Conservation (phyloP, 1,284 basidiomycete species). For the Moesziomyces parantarcticus region DNA sequence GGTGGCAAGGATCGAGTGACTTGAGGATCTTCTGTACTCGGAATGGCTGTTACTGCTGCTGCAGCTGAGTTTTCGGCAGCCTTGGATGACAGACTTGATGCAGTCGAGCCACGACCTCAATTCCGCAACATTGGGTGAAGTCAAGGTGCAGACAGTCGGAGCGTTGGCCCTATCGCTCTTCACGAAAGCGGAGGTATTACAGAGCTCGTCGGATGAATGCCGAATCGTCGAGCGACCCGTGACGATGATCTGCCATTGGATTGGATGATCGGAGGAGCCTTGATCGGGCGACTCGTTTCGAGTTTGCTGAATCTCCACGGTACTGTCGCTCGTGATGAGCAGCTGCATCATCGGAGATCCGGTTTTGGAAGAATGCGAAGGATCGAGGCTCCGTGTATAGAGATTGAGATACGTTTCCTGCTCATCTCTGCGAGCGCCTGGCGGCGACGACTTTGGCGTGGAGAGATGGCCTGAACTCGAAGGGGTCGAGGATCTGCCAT, state of each 20-base stretch:
- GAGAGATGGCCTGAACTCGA: conserved; percentile 15
- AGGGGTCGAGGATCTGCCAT: conserved; percentile 9
- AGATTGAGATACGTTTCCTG: conserved; percentile 9
- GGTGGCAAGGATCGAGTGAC: conserved; percentile 8
- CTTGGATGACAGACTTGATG: conserved; percentile 9
- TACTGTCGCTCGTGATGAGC: conserved; percentile 16
- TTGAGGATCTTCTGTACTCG: conserved; percentile 3
- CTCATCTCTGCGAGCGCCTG: conserved; percentile 2
- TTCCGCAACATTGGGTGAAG: conserved; percentile 21
- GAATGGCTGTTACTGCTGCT: background rate
- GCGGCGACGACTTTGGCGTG: conserved; percentile 10
- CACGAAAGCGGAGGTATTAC: background rate
- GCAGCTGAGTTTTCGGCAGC: background rate
- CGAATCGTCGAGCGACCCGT: conserved; percentile 3
- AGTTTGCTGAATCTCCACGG: conserved; percentile 13
- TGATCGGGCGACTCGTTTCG: background rate
- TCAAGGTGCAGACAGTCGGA: conserved; percentile 9
- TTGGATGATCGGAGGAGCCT: background rate
- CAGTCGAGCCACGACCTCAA: conserved; percentile 16
- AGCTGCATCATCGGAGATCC: conserved; percentile 5
- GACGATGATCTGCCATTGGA: conserved; percentile 19
- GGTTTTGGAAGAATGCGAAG: background rate
- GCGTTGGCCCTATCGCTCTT: background rate
- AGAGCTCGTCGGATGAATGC: background rate
- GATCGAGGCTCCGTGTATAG: background rate